Conservation (phyloP, 2,329 filamentous ascomycete genomes). For the Gaeumannomyces sp. region DNA sequence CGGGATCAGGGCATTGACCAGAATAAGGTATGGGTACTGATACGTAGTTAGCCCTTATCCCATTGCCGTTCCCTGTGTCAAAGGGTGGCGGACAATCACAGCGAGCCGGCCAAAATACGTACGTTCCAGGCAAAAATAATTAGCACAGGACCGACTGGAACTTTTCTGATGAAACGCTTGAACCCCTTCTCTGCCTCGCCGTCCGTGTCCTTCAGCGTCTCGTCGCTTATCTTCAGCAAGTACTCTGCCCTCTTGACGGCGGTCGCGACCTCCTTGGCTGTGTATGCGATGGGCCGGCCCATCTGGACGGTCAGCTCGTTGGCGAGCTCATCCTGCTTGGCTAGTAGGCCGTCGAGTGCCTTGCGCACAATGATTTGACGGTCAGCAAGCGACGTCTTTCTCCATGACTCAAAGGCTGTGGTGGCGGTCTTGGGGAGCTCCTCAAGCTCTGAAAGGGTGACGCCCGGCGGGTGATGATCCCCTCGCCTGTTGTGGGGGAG, state of each 20-base stretch:
- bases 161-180: constrained; percentile 82
- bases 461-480: constrained; percentile 72
- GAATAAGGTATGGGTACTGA: constrained; percentile 89
- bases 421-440: constrained; percentile 65
- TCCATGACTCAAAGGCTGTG: constrained; percentile 70
- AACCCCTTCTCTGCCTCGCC: constrained; percentile 84
- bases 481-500: constrained; percentile 82
- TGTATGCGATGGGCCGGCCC: constrained; percentile 87
- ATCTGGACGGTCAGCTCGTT: constrained; percentile 89
- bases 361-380: constrained; percentile 76
- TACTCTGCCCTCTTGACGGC: constrained; percentile 82
- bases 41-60: not conserved
- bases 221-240: constrained; percentile 74
- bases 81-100: not conserved
- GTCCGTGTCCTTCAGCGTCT: constrained; percentile 71
- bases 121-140: constrained; percentile 97
- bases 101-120: constrained; percentile 29
- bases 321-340: constrained; percentile 72
- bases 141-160: constrained; percentile 79
- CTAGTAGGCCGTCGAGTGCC: constrained; percentile 64
- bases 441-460: constrained; percentile 63
- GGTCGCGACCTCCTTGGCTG: constrained; percentile 75
- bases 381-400: constrained; percentile 66
- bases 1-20: constrained; percentile 87
- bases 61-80: not conserved